Base-by-base conservation (phyloP, 371 early-diverging fungal genomes). In the Rhizopus delemar region DNA sequence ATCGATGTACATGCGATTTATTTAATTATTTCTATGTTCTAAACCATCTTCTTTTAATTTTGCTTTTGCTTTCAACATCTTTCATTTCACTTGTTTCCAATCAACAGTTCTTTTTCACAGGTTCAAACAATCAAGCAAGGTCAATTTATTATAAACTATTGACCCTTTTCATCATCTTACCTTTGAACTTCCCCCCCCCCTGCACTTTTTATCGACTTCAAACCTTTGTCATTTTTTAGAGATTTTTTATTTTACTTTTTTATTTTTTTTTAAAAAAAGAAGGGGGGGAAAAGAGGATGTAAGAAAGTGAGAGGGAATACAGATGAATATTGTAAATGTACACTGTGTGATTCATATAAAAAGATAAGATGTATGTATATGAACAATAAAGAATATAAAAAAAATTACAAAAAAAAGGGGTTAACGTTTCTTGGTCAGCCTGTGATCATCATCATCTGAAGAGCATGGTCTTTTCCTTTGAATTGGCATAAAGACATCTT, bases 391-490 rank as follows among this genome's bases (percentile, higher is more conserved):
- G 8, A 55, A 32, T n/a, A 55, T 41, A 13, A 32, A 52, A 53
- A 53, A 36, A 12, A 13, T 43, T 8, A n/a, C 8, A 5, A 13
- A n/a, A 41, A 41, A 56, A 56, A 36, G 12, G 13, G 39, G 43
- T 43, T 43, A 43, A 43, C 43, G 43, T 43, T 43, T 43, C 43
- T 43, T 43, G 39, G 39, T 39, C 39, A 29, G 28, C 41, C 15
- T 15, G 8, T 41, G 8, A 13, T 49, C 51, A 32, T 41, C 51
- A 32, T 41, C 33, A 39, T 39, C 16, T 32, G 39, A 34, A 41
- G 39, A 46, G 46, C 50, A 56, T 4, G 46, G 33, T 33, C 52
- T 65, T 60, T 56, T 56, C 41, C 56, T 60, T 29, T 52, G 54
- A 46, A 51, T 41, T 33, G 59, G 55, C 46, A 57, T 39, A 28